phyloP scores from a whole-genome alignment of 306 rosid species.

The Trichosanthes truncata region DNA sequence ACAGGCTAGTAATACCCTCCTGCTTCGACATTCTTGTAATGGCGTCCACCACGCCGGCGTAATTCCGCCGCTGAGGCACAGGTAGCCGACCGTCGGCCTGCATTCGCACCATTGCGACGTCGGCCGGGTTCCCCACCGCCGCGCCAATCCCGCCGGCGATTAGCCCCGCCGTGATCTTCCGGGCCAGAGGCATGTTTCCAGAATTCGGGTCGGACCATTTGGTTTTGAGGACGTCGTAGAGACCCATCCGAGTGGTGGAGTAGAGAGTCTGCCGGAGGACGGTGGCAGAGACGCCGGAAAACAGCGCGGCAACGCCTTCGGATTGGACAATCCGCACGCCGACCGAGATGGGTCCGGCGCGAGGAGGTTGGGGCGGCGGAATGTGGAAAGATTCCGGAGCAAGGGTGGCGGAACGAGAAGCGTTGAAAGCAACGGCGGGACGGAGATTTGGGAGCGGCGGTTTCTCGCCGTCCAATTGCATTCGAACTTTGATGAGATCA shows the following conservation, averaged over 20 bases:
- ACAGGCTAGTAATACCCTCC: constrained; percentile 62
- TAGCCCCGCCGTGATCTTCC: constrained; percentile 48
- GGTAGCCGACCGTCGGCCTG: constrained; percentile 85
- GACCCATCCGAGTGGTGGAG: constrained; percentile 12
- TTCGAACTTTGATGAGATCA: constrained; percentile 77
- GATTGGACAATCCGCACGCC: not conserved
- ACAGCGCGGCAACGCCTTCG: not conserved
- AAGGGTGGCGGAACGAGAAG: constrained; percentile 15
- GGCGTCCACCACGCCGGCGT: constrained; percentile 59
- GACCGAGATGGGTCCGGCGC: constrained; percentile 31
- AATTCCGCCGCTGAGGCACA: constrained; percentile 44
- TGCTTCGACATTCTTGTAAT: constrained; percentile 44
- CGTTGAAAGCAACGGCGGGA: constrained; percentile 35
- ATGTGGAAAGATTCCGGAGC: constrained; percentile 4
- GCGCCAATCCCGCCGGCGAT: constrained; percentile 72
- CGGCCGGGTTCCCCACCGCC: constrained; percentile 77
- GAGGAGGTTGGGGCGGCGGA: not conserved
- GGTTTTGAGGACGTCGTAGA: constrained; percentile 20
- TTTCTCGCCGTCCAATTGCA: constrained; percentile 68
- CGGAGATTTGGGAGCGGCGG: constrained; percentile 32
- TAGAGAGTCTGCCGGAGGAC: constrained; percentile 7
- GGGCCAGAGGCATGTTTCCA: constrained; percentile 27
- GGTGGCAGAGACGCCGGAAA: constrained; percentile 5
- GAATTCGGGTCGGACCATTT: constrained; percentile 48
- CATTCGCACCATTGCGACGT: constrained; percentile 88